Evolutionary conservation across 2,329 filamentous ascomycete genomes (phyloP).

Genomic region (Fusarium falciforme): DNA sequence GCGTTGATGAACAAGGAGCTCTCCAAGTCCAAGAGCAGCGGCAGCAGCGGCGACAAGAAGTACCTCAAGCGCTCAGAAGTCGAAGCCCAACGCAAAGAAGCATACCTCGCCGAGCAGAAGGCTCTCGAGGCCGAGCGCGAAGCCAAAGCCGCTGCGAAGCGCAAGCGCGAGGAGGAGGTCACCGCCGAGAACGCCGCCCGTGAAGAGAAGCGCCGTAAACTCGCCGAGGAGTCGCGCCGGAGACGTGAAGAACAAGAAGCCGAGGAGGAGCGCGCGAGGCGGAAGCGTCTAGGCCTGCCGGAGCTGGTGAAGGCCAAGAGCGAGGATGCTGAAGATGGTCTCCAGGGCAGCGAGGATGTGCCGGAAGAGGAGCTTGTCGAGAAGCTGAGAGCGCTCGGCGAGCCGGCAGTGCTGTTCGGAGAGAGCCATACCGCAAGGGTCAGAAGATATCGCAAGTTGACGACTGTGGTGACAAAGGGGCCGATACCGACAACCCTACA

Average conservation of each 20-base stretch:
- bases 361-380: slow-evolving; percentile 75
- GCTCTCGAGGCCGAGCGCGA: slow-evolving; percentile 77
- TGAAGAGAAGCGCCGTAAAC: slow-evolving; percentile 82
- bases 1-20: slow-evolving; percentile 94
- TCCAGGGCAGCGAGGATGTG: slow-evolving; percentile 68
- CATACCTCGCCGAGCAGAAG: slow-evolving; percentile 85
- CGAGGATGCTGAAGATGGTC: slow-evolving; percentile 57
- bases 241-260: slow-evolving; percentile 78
- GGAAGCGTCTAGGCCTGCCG: slow-evolving; percentile 84
- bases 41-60: slow-evolving; percentile 68
- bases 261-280: slow-evolving; percentile 76
- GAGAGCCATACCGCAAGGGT: slow-evolving; percentile 79
- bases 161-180: slow-evolving; percentile 89
- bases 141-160: slow-evolving; percentile 79
- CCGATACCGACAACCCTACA: slow-evolving; percentile 89
- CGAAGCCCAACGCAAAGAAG: slow-evolving; percentile 82
- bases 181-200: slow-evolving; percentile 74
- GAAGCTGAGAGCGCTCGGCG: slow-evolving; percentile 76
- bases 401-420: slow-evolving; percentile 83
- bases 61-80: slow-evolving; percentile 87
- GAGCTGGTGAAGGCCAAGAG: slow-evolving; percentile 67
- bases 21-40: slow-evolving; percentile 75
- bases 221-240: slow-evolving; percentile 83
- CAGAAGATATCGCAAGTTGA: slow-evolving; percentile 76
- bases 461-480: slow-evolving; percentile 72